Evolutionary conservation across 352 stramenopile genomes (phyloP).

Genomic region (Phytophthora lateralis): DNA sequence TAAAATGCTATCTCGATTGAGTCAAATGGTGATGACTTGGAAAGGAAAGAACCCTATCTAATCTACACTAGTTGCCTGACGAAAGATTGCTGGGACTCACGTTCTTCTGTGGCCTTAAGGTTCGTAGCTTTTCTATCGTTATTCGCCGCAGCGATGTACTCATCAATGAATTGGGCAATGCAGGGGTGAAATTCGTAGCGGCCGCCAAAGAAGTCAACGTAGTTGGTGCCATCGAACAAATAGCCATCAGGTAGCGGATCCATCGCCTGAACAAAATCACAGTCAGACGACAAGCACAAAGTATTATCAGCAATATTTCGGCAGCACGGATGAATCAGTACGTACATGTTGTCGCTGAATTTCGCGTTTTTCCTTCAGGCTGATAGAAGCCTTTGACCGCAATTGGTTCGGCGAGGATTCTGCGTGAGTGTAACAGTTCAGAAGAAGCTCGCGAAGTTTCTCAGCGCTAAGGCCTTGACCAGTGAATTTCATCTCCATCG

Average conservation of each 20-base stretch:
- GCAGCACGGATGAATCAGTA: not conserved
- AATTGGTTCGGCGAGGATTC: slow-evolving; percentile 47
- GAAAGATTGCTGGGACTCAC: slow-evolving; percentile 48
- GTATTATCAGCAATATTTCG: not conserved
- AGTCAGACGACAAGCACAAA: not conserved
- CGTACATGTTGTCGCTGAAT: slow-evolving; percentile 75
- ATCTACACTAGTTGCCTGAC: slow-evolving; percentile 37
- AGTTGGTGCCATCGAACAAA: slow-evolving; percentile 73
- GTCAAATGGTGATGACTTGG: not conserved
- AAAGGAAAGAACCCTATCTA: not conserved
- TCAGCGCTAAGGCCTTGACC: slow-evolving; percentile 42
- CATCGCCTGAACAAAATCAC: slow-evolving; percentile 41
- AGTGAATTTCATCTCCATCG: slow-evolving; percentile 55
- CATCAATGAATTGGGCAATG: slow-evolving; percentile 73
- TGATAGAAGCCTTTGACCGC: slow-evolving; percentile 48
- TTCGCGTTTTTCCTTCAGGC: slow-evolving; percentile 64
- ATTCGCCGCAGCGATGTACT: slow-evolving; percentile 54
- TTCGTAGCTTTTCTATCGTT: slow-evolving; percentile 48
- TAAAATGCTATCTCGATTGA: not conserved
- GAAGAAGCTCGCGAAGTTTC: slow-evolving; percentile 59
- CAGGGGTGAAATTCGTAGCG: slow-evolving; percentile 77
- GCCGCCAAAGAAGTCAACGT: slow-evolving; percentile 75
- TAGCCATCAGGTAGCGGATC: slow-evolving; percentile 75
- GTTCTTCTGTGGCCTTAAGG: slow-evolving; percentile 56
- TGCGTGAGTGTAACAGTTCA: slow-evolving; percentile 59